Evolutionary conservation across 106 monocot species (phyloP).

Genomic region (Hemerocallis citrina): DNA sequence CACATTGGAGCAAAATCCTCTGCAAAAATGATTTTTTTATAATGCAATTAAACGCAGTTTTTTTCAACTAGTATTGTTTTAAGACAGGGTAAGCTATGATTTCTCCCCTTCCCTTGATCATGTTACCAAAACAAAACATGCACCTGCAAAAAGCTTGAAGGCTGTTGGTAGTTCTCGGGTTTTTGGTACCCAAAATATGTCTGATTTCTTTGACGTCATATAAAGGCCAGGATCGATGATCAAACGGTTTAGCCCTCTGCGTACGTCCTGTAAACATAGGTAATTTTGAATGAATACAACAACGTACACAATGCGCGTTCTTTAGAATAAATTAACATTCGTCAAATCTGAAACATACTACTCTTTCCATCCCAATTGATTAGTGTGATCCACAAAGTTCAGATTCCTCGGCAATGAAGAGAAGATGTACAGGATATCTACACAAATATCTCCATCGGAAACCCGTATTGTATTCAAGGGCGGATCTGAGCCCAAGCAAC

Average conservation of each 20-base stretch:
- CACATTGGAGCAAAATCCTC: no score
- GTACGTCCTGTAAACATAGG: slow-evolving; percentile 7
- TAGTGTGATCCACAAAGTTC: slow-evolving; percentile 56
- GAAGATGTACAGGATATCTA: slow-evolving; percentile 42
- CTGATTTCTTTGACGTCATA: slow-evolving; percentile 19
- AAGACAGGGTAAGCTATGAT: no score
- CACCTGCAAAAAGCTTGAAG: slow-evolving; percentile 70
- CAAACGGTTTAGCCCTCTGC: slow-evolving; percentile 46
- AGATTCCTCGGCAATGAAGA: slow-evolving; percentile 39
- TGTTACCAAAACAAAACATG: slow-evolving; percentile 52
- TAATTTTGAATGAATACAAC: not conserved
- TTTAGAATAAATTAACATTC: not conserved
- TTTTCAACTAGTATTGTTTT: no score
- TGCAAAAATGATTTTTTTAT: no score
- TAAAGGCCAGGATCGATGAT: slow-evolving; percentile 63
- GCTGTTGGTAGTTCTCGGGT: slow-evolving; percentile 47
- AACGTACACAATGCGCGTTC: not conserved
- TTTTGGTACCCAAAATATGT: slow-evolving; percentile 28
- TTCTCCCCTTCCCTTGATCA: no score
- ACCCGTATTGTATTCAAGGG: no score
- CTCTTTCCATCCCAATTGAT: slow-evolving; percentile 55
- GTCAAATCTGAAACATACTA: no score
- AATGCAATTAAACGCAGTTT: no score
- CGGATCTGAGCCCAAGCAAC: no score
- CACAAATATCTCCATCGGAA: not conserved